Conservation (phyloP, 2,329 filamentous ascomycete genomes). For the Aureobasidium leucospermi region DNA sequence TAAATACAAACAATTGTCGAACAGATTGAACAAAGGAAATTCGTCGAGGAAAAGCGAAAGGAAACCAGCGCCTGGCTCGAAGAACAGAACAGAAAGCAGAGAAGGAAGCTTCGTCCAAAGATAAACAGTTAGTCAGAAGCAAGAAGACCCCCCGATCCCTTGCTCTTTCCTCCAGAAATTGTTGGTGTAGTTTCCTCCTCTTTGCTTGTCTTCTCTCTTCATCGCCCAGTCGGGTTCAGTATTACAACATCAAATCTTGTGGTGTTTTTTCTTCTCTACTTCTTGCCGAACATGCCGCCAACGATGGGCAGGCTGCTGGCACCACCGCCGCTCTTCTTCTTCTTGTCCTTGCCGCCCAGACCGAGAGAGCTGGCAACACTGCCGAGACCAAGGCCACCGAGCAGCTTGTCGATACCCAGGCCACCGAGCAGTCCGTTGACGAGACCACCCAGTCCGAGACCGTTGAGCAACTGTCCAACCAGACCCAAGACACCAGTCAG, state of each 20-base stretch:
- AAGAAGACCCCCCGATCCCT: conserved; percentile 13
- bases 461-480: conserved; percentile 72
- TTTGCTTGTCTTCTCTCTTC: background rate
- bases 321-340: conserved; percentile 30
- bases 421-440: conserved; percentile 73
- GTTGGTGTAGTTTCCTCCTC: conserved; percentile 6
- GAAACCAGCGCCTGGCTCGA: conserved; percentile 1
- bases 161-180: conserved; percentile 7
- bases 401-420: conserved; percentile 66
- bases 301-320: conserved; percentile 37
- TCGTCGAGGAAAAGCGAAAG: conserved; percentile 12
- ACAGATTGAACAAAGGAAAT: conserved; percentile 12
- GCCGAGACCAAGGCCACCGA: conserved; percentile 63
- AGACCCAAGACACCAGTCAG: conserved; percentile 77
- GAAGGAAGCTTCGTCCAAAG: background rate
- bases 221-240: background rate
- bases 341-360: conserved; percentile 49
- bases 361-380: conserved; percentile 43
- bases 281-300: conserved; percentile 40
- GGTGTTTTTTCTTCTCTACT: conserved; percentile 26
- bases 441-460: conserved; percentile 73
- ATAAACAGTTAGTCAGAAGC: conserved; percentile 2
- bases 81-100: background rate
- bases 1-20: conserved; percentile 7
- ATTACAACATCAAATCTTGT: background rate